A percentile compares a stretch with the other conserved stretches of the same genome.
Evolutionary conservation across 2,329 filamentous ascomycete species (phyloP).

Genomic region (Ascochyta clinopodiicola): DNA sequence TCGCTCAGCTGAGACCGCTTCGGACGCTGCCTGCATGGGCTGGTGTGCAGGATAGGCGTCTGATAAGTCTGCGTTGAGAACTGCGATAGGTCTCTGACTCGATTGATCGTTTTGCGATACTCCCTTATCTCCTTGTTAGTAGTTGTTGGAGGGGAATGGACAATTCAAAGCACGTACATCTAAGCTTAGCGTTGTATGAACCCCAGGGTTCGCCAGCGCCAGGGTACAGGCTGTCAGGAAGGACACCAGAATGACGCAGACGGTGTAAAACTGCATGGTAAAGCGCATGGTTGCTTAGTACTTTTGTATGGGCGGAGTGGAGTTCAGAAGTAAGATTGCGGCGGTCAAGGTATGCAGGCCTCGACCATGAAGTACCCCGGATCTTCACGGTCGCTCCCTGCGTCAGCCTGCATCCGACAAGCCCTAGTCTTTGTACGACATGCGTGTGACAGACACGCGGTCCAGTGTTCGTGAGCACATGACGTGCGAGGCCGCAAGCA

Average conservation of each 20-base stretch:
- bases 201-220: constrained; percentile 1
- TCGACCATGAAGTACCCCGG: constrained; percentile 16
- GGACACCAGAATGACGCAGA: not conserved
- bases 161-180: not conserved
- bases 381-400: constrained; percentile 12
- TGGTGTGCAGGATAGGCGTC: not conserved
- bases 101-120: not conserved
- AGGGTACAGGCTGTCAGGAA: constrained; percentile 3
- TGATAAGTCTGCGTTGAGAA: not conserved
- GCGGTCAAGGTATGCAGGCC: not conserved
- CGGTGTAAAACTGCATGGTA: not conserved
- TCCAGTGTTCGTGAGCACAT: constrained; percentile 1
- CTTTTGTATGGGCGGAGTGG: not conserved
- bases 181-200: not conserved
- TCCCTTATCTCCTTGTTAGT: not conserved
- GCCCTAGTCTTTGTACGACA: constrained; percentile 7
- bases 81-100: not conserved
- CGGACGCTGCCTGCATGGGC: constrained; percentile 14
- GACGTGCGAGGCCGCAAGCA: not conserved
- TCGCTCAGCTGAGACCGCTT: constrained; percentile 11
- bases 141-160: not conserved
- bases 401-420: constrained; percentile 14
- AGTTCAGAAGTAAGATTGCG: not conserved
- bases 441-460: constrained; percentile 8
- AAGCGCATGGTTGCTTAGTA: constrained; percentile 1